Percentiles rank a stretch among this genome's conserved stretches.
Conservation (phyloP, 208 protist species). For the Leishmania lainsoni region DNA sequence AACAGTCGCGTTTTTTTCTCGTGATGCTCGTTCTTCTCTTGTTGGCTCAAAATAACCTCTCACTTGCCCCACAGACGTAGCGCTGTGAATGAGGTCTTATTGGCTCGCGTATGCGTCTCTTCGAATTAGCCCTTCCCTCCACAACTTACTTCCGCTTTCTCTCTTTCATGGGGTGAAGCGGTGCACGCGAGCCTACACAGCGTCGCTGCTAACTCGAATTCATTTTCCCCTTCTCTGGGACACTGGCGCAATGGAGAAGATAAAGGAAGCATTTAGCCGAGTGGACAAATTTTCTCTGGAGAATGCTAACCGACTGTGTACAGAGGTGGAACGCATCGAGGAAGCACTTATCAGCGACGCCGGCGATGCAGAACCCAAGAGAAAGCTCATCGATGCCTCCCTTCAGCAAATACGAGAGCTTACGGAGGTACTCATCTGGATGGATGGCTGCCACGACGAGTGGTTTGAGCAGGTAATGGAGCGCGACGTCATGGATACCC, state of each 20-base stretch:
- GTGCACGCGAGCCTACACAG: neutral
- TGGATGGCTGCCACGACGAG: constrained; percentile 68
- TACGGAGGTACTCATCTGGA: constrained; percentile 83
- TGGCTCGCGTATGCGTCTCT: neutral
- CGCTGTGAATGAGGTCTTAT: neutral
- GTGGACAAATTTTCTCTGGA: constrained; percentile 49
- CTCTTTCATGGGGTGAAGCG: neutral
- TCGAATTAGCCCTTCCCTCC: neutral
- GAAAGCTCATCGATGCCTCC: constrained; percentile 2
- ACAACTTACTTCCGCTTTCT: neutral
- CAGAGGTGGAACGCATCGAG: constrained; percentile 42
- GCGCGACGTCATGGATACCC: constrained; percentile 61
- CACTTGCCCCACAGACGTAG: neutral
- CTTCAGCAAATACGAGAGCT: constrained; percentile 62
- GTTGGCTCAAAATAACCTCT: no score
- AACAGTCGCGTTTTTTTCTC: neutral
- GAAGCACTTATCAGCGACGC: constrained; percentile 9
- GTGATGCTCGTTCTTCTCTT: neutral
- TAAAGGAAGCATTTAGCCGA: constrained; percentile 30
- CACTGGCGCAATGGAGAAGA: constrained; percentile 14
- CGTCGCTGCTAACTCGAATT: no score
- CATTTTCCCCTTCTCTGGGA: neutral
- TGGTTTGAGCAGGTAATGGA: constrained; percentile 77
- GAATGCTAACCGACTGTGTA: constrained; percentile 61
- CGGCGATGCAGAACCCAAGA: constrained; percentile 8